These are phyloP conservation scores for Raphidocelis subcapitata DNA, from an alignment of 139 green algal species.

Conservation along the genomic window DNA sequence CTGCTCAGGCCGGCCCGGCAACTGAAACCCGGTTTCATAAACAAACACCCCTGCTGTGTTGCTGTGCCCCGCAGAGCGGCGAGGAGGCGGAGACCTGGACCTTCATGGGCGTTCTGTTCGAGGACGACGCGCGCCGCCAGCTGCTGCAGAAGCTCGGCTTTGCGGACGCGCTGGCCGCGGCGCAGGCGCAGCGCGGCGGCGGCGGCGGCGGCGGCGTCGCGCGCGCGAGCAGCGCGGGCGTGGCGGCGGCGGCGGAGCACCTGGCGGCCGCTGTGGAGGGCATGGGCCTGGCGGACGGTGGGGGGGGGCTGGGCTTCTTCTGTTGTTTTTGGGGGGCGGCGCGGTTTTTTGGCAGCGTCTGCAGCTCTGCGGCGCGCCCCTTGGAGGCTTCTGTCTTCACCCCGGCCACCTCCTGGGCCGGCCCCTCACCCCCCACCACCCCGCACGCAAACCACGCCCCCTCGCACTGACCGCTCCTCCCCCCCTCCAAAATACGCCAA, in stretches of 20 bases:
- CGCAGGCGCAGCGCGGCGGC: slow-evolving; percentile 3
- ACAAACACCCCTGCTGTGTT: too few species aligned
- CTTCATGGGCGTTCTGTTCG: slow-evolving; percentile 93
- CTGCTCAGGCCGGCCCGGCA: too few species aligned
- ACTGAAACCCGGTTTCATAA: too few species aligned
- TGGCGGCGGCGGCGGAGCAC: slow-evolving; percentile 14
- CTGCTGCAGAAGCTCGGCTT: slow-evolving; percentile 85
- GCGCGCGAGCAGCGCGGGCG: slow-evolving; percentile 8
- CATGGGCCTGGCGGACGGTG: slow-evolving; percentile 25
- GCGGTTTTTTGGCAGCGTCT: too few species aligned
- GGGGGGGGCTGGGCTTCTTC: slow-evolving; percentile 1
- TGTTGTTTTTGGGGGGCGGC: too few species aligned
- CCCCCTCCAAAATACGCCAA: too few species aligned
- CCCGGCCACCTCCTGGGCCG: too few species aligned
- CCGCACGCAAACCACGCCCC: too few species aligned
- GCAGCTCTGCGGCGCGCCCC: too few species aligned
- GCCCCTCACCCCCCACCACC: too few species aligned
- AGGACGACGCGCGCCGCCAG: slow-evolving; percentile 67
- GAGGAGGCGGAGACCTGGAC: slow-evolving; percentile 92
- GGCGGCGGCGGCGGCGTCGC: slow-evolving; percentile 8
- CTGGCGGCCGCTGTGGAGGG: slow-evolving; percentile 33
- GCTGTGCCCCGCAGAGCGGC: neutral
- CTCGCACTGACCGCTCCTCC: too few species aligned
- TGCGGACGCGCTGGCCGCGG: slow-evolving; percentile 44
- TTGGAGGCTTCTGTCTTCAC: too few species aligned